Base-by-base conservation (phyloP, 208 protist species). In the Leishmania arabica region DNA sequence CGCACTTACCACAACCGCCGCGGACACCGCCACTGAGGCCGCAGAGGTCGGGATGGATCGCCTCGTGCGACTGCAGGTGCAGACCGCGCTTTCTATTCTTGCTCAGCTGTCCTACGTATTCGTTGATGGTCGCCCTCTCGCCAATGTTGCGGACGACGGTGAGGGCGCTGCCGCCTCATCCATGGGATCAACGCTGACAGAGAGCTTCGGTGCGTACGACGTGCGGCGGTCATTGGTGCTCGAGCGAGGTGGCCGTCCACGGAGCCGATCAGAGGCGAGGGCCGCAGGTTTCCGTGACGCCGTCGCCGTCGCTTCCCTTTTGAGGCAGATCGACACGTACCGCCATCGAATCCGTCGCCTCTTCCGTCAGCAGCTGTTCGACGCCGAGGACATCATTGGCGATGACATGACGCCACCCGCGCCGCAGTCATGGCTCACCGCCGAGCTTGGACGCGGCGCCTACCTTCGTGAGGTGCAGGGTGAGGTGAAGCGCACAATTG, bases 311-410 rank as follows among this genome's bases (percentile, higher is more conserved):
- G 84, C 88, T n/a, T 70, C 60, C 19, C 88, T 88, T 13, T 82
- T 97, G 60, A 89, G 92, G 51, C 88, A 93, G 73, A 80, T 97
- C 19, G 85, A 94, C 66, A 86, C 84, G 8, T 90, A 92, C 83
- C 90, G 90, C 21, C 88, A 85, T 6, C 88, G 86, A 49, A 88
- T 90, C 13, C 86, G 94, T 7, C 77, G 84, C 27, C 77, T 89
- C 19, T 89, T 97, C 80, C 91, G 92, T 58, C 92, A 95, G 82
- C 94, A 96, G 79, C 84, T 95, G n/a, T 95, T 92, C 84, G 92
- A 97, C 71, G 94, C 94, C 4, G 90, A 97, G 84, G 94, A 97
- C 72, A 89, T 97, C 51, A 85, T 89, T 68, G 92, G 87, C 42
- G 88, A 95, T 58, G 86, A 84, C 49, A 56, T 81, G 37, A 34